Percentiles rank a stretch among this genome's conserved stretches.
Conservation (phyloP, 148 eudicot species). For the Diospyros kaki region DNA sequence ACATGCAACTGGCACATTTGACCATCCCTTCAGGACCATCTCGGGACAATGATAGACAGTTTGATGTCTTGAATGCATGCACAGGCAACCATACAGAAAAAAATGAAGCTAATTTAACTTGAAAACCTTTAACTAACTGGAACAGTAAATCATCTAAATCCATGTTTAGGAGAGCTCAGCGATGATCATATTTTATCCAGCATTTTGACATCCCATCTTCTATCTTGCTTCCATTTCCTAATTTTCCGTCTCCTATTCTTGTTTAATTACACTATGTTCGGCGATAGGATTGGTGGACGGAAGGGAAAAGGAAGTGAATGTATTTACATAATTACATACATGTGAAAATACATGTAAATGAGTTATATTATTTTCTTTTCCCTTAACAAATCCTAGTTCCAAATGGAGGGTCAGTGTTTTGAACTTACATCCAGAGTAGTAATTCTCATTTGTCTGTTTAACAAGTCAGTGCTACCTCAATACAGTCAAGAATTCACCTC, state of each 20-base stretch:
- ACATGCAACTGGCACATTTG: no score
- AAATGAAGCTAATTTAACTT: background rate
- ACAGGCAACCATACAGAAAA: no score
- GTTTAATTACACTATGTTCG: no score
- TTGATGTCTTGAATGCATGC: background rate
- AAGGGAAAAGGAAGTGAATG: no score
- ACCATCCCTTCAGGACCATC: background rate
- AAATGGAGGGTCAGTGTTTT: no score
- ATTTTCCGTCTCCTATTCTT: background rate
- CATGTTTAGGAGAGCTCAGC: background rate
- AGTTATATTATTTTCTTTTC: no score
- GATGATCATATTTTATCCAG: background rate
- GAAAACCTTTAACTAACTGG: background rate
- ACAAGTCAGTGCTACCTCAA: background rate
- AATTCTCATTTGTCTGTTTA: no score
- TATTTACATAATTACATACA: no score
- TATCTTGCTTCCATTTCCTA: background rate
- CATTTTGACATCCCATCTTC: background rate
- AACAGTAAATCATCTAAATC: background rate
- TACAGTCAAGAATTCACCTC: background rate
- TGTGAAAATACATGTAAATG: no score
- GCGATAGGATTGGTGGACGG: no score
- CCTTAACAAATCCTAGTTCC: no score
- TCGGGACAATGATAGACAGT: background rate
- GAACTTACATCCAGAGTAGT: no score